Base-by-base conservation (phyloP, 495 filamentous ascomycete genomes). In the Penicillium simplicissimum region DNA sequence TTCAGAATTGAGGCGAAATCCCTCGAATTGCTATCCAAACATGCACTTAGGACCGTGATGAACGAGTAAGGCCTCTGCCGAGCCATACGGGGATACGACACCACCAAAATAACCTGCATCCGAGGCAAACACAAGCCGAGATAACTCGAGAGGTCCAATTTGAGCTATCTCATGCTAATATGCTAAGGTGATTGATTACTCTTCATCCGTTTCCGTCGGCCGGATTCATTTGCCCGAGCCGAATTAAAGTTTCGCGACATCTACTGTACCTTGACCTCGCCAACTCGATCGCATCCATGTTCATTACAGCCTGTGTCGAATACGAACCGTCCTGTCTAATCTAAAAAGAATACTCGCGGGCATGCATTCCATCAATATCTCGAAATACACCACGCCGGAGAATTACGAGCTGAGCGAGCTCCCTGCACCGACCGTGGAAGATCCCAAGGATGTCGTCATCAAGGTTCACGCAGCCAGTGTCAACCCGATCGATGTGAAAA, bases 401-500 rank as follows among this genome's bases (percentile, higher is more conserved):
- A 69, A 67, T 14, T 85, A 80, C 55, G 72, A 77, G 17, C 38
- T 85, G 28, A 33, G 68, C 9, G 72, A 77, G n/a, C 53, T 83
- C 21, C 78, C 80, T 0, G 40, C 19, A 5, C 61, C 61, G 4
- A 51, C 35, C 21, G 19, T 63, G 17, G 25, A 37, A 19, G 31
- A 21, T 14, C 71, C 79, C 3, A 69, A 76, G 57, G 76, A 85
- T 48, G 63, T 85, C 11, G 64, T 87, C 8, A 77, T 87, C 63
- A 75, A 74, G 54, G 72, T 85, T 8, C 71, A 83, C 57, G 84
- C 82, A 19, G 80, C 75, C 1, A 73, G 71, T 36, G 67, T 86
- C 52, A 74, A 79, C 52, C 80, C 82, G 0, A 74, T 81, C 7
- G 82, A 86, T 62, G 77, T 82, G 2, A 82, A 82, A 59, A 64